A percentile compares a stretch with the other conserved stretches of the same genome.
Evolutionary conservation across 2,329 filamentous ascomycete species (phyloP).

Genomic region (Uncinocarpus reesii): DNA sequence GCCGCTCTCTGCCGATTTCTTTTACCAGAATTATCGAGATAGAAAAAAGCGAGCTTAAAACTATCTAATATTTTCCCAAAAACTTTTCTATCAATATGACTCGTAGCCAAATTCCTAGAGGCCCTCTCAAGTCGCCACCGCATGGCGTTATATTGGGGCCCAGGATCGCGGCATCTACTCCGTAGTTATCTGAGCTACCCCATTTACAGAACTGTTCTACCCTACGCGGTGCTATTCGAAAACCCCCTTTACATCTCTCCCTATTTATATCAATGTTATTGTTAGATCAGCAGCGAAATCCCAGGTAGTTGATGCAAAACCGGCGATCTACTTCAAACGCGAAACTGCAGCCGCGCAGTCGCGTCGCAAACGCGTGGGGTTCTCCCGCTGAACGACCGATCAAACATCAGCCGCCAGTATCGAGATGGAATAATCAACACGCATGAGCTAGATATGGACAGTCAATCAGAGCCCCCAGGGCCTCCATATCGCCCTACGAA

Average conservation of each 20-base stretch:
- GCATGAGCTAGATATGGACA: not conserved
- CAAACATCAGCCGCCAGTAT: not conserved
- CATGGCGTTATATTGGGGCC: no score
- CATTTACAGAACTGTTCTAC: no score
- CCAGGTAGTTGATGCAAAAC: no score
- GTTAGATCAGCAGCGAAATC: no score
- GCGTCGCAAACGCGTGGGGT: no score
- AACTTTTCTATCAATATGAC: not conserved
- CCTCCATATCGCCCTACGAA: constrained; percentile 44
- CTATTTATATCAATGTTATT: no score
- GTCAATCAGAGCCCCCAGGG: not conserved
- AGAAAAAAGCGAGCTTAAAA: constrained; percentile 10
- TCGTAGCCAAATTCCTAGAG: not conserved
- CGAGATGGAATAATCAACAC: not conserved
- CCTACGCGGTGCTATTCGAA: no score
- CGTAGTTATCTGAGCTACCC: no score
- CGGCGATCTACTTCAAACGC: constrained; percentile 2
- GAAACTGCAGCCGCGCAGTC: not conserved
- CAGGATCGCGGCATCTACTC: no score
- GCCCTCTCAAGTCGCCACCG: no score
- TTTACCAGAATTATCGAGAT: constrained; percentile 9
- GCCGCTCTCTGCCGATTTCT: constrained; percentile 7
- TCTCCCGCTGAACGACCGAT: no score
- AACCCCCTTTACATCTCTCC: no score
- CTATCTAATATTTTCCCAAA: not conserved